phyloP scores from a whole-genome alignment of 371 early-diverging fungal species.

The Actinomortierella wolfii region DNA sequence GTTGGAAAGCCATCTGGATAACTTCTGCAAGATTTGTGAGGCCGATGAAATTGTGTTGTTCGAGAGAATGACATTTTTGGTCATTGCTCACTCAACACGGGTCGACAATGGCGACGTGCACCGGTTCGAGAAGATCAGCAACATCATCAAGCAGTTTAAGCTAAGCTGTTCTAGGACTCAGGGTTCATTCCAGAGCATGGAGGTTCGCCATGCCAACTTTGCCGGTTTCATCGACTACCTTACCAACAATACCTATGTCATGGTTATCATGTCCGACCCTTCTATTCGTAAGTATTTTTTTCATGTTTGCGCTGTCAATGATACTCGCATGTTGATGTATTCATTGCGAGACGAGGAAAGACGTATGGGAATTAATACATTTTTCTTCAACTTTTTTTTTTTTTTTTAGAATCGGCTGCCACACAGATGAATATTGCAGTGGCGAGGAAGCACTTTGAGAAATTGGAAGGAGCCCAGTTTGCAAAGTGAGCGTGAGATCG shows the following conservation, averaged over 20 bases:
- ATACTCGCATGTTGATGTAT: not conserved
- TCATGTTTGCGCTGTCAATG: not conserved
- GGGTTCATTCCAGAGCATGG: conserved; percentile 88
- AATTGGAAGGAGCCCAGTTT: conserved; percentile 67
- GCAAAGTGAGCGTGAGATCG: too few species aligned
- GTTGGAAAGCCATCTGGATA: conserved; percentile 78
- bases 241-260: conserved; percentile 92
- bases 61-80: conserved; percentile 93
- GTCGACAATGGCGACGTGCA: conserved; percentile 67
- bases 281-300: conserved; percentile 76
- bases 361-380: not conserved
- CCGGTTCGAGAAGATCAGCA: conserved; percentile 91
- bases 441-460: conserved; percentile 87
- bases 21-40: conserved; percentile 83
- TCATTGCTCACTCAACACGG: conserved; percentile 81
- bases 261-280: conserved; percentile 92
- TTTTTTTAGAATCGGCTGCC: conserved; percentile 77
- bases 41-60: conserved; percentile 95
- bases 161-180: conserved; percentile 85
- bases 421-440: conserved; percentile 84
- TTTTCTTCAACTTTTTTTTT: not conserved
- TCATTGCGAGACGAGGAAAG: not conserved
- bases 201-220: conserved; percentile 81
- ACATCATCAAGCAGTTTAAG: conserved; percentile 94
- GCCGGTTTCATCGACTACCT: conserved; percentile 90